Base-by-base conservation (phyloP, 805 yeast genomes). In the Candida jianshihensis region DNA sequence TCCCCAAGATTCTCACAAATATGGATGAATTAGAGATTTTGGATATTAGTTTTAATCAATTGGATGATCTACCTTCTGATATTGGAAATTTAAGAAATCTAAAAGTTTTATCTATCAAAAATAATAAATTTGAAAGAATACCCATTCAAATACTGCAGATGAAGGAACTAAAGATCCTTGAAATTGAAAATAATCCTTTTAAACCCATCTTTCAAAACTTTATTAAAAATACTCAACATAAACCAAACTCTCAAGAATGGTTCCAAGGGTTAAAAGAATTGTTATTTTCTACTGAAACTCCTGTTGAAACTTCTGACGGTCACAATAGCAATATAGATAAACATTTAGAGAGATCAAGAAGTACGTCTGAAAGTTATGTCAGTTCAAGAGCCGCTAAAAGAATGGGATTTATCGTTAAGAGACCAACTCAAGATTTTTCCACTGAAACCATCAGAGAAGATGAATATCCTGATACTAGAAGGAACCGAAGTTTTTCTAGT, bases 361-460 rank as follows among this genome's bases (percentile, higher is more conserved):
- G 64, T 31, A 59, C 60, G 15, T 57, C 73, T 2, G 71, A 69
- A 39, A 61, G 63, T 29, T 54, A 62, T 22, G 63, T 62, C n/a
- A 64, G 78, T 7, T 70, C 82, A n/a, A 68, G 77, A 37, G 84
- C 86, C 5, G 75, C 85, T 0, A 75, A 81, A 51, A 64, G 90
- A 43, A 81, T 80, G 88, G 90, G 89, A 0, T 71, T 82, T 36
- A 75, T 82, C 26, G 71, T 75, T 35, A 74, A 72, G 37, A 48
- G 55, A 41, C 47, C 53, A 24, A 41, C 34, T 24, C 68, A 54
- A 30, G 53, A 46, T 25, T 26, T 42, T 19, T 17, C 43, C 15
- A 29, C 22, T 22, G 44, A 38, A 12, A 37, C 59, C 8, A 47
- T 49, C 5, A 53, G 60, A 26, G 60, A 61, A 19, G 42, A 29